Evolutionary conservation across 2,329 filamentous ascomycete genomes (phyloP).

Genomic region (Pestalotiopsis sp.): DNA sequence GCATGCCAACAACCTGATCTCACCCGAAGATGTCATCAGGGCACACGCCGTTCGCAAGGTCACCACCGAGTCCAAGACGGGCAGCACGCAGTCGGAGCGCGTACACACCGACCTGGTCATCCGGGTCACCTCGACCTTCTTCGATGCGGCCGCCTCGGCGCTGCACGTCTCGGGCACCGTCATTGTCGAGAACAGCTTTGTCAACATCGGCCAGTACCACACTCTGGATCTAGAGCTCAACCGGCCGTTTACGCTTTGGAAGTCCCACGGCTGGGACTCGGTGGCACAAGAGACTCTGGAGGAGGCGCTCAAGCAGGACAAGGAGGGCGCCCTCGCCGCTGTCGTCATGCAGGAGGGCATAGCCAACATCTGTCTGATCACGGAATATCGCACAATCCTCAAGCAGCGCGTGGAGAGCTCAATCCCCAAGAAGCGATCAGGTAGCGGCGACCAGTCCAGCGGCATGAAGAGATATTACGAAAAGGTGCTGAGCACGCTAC

Average conservation of each 20-base stretch:
- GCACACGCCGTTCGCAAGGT: constrained; percentile 59
- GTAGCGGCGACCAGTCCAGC: constrained; percentile 65
- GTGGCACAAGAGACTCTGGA: constrained; percentile 76
- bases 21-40: constrained; percentile 51
- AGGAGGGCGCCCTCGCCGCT: constrained; percentile 80
- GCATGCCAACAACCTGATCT: constrained; percentile 63
- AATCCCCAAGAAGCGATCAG: constrained; percentile 67
- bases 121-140: constrained; percentile 57
- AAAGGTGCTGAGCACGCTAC: constrained; percentile 71
- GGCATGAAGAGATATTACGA: constrained; percentile 78
- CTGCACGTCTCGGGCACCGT: constrained; percentile 59
- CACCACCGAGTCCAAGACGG: constrained; percentile 43
- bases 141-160: constrained; percentile 55
- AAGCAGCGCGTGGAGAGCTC: constrained; percentile 68
- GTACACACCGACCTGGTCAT: constrained; percentile 60
- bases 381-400: constrained; percentile 75
- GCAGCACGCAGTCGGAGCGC: constrained; percentile 48
- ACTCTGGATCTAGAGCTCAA: constrained; percentile 81
- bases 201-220: constrained; percentile 56
- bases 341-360: constrained; percentile 91
- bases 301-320: constrained; percentile 77
- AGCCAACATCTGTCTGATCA: constrained; percentile 81
- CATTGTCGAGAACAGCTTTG: constrained; percentile 51
- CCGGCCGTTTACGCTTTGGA: constrained; percentile 84
- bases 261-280: constrained; percentile 85